Percentiles rank a stretch among this genome's conserved stretches.
These are phyloP conservation scores for Leccinellum albellum DNA, from an alignment of 768 basidiomycete genomes.

Conservation along the genomic window DNA sequence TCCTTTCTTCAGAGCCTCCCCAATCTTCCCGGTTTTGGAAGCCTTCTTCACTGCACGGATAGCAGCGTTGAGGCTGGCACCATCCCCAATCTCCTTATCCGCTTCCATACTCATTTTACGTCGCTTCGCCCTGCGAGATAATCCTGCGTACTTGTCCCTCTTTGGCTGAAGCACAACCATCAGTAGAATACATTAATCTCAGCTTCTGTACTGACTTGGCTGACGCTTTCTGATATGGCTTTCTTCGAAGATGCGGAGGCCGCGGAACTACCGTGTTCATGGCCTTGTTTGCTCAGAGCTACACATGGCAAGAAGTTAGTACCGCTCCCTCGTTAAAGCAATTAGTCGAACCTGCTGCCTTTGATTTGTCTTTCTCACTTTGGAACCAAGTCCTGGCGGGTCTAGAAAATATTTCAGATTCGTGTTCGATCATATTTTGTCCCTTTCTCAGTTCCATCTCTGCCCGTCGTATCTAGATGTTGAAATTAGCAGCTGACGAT, in stretches of 20 bases:
- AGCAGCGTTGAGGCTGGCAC: slow-evolving; percentile 58
- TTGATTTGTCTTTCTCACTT: slow-evolving; percentile 73
- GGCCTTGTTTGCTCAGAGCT: slow-evolving; percentile 76
- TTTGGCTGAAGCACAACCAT: slow-evolving; percentile 48
- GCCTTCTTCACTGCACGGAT: slow-evolving; percentile 88
- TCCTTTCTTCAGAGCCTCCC: slow-evolving; percentile 42
- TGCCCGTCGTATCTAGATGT: slow-evolving; percentile 68
- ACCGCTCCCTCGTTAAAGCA: neutral
- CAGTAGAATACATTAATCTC: neutral
- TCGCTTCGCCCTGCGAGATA: slow-evolving; percentile 84
- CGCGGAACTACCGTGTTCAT: slow-evolving; percentile 52
- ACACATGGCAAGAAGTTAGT: slow-evolving; percentile 9
- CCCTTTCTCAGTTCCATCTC: slow-evolving; percentile 97
- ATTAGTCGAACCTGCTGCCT: slow-evolving; percentile 60
- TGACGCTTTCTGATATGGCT: slow-evolving; percentile 27
- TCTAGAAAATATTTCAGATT: slow-evolving; percentile 86
- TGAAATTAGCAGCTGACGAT: slow-evolving; percentile 7
- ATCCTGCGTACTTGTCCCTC: slow-evolving; percentile 73
- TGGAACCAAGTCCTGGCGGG: slow-evolving; percentile 99
- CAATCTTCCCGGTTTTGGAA: slow-evolving; percentile 70
- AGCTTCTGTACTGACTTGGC: slow-evolving; percentile 37
- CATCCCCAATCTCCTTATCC: slow-evolving; percentile 60
- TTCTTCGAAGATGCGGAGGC: slow-evolving; percentile 38
- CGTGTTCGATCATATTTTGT: slow-evolving; percentile 91
- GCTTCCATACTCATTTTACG: slow-evolving; percentile 83